phyloP scores from a whole-genome alignment of 1,284 basidiomycete genomes.

The Megacollybia platyphylla region DNA sequence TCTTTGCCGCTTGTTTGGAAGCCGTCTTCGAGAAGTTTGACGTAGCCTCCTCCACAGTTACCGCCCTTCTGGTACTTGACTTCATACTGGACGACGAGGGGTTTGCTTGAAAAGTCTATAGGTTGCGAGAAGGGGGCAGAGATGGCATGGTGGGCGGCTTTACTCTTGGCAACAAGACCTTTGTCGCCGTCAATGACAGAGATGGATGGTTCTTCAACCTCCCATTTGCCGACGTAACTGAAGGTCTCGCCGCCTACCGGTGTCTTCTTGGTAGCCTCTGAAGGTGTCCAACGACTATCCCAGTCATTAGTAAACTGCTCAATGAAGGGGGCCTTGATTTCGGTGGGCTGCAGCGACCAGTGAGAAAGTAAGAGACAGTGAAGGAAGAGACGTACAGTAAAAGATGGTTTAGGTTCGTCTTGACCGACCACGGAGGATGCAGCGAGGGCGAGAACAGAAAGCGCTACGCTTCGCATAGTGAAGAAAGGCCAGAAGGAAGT shows the following conservation, averaged over 20 bases:
- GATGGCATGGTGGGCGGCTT: conserved; percentile 94
- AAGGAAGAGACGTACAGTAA: conserved; percentile 38
- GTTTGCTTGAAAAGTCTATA: conserved; percentile 78
- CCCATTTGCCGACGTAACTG: conserved; percentile 96
- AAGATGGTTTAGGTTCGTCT: conserved; percentile 48
- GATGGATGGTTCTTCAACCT: conserved; percentile 77
- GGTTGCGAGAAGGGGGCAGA: conserved; percentile 79
- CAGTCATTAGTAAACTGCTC: conserved; percentile 96
- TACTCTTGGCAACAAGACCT: conserved; percentile 86
- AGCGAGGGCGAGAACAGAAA: conserved; percentile 59
- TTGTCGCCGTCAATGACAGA: conserved; percentile 73
- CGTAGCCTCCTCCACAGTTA: conserved; percentile 97
- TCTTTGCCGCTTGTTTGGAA: conserved; percentile 88
- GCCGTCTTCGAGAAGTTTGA: conserved; percentile 92
- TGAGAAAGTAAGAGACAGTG: not conserved
- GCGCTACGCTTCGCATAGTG: conserved; percentile 73
- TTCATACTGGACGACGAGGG: conserved; percentile 96
- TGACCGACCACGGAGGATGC: conserved; percentile 47
- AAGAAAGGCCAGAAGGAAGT: conserved; percentile 48
- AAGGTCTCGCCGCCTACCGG: conserved; percentile 88
- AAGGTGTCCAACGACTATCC: conserved; percentile 89
- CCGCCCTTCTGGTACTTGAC: conserved; percentile 99
- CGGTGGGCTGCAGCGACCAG: conserved; percentile 45
- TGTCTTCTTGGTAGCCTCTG: conserved; percentile 95
- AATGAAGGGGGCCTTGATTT: conserved; percentile 85